Base-by-base conservation (phyloP, 352 stramenopile genomes). In the Pythium rhizo-oryzae region DNA sequence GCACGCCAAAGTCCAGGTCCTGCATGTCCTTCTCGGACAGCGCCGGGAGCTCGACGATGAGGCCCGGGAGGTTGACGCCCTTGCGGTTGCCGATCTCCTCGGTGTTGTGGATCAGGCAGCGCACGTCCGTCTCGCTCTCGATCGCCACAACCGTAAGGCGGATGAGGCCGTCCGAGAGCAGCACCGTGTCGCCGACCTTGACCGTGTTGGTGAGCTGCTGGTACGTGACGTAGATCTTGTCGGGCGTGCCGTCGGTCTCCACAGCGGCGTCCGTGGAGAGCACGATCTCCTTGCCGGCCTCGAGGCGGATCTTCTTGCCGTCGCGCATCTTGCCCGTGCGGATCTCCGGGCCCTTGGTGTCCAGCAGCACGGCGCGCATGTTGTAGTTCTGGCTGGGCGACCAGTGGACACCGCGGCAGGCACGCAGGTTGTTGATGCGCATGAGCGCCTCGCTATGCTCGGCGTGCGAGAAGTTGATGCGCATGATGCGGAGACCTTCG, bases 1-100 rank as follows among this genome's bases (percentile, higher is more conserved):
- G 62, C 9, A 99, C 88, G 46, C 97, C 97, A 77, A 96, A 99
- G 51, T 97, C 89, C 19, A 99, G 69, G 77, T 99, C 96, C 35
- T 83, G 61, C 67, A 98, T 96, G 86, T 99, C 97, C 84, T 99
- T 99, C 9, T 98, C 90, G 16, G 94, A 99, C 4, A 99, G 80
- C n/a, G 97, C 97, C 0, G 97, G 97, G 30, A 99, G 80, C 55
- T 98, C 90, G 15, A 98, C 82, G 46, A 96, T 90, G 47, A 96
- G 76, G 6, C 96, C 95, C 0, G 97, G 97, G 13, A 99, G 79
- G 79, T 99, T 99, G 47, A 99, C 82, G 81, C 98, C 94, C 76
- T 99, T 99, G 68, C 87, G 85, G 75, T 96, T 97, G 67, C 93
- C 94, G 43, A 99, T 91, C 77, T 97, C 87, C 62, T 98, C 97